phyloP scores from a whole-genome alignment of 108 stramenopile genomes.

The Discostella stelligeroides region DNA sequence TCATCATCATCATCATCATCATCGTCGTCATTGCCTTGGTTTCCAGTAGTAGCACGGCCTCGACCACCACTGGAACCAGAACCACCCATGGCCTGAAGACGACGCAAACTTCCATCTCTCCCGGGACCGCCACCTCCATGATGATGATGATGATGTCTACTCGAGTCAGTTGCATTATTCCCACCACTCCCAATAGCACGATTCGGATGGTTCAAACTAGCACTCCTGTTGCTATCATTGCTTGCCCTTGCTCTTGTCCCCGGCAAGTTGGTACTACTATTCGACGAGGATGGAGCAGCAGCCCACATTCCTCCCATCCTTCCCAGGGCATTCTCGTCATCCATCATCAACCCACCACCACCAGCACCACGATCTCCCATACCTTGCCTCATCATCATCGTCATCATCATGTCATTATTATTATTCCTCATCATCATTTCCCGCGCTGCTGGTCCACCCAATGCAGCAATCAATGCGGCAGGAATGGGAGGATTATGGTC shows the following conservation, averaged over 20 bases:
- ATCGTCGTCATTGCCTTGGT: neutral
- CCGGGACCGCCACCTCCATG: too few species aligned
- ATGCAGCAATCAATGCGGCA: slow-evolving; percentile 39
- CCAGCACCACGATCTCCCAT: neutral
- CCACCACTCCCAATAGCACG: neutral
- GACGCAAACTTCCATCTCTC: too few species aligned
- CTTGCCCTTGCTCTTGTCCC: neutral
- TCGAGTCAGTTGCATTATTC: neutral
- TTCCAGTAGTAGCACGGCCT: neutral
- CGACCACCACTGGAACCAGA: too few species aligned
- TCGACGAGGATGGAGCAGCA: neutral
- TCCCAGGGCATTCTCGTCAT: neutral
- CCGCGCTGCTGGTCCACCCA: slow-evolving; percentile 30
- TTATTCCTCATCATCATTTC: slow-evolving; percentile 19
- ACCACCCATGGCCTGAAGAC: too few species aligned
- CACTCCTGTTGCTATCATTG: neutral
- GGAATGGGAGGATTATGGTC: neutral
- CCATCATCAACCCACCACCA: slow-evolving; percentile 2
- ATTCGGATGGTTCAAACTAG: neutral
- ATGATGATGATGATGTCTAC: too few species aligned
- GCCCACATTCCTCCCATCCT: slow-evolving; percentile 7
- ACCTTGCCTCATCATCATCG: neutral
- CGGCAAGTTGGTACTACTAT: neutral
- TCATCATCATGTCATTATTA: neutral
- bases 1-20: slow-evolving; percentile 25